Percentiles rank a stretch among this genome's conserved stretches.
Conservation (phyloP, 208 protist genomes). For the Acanthamoeba sp. region DNA sequence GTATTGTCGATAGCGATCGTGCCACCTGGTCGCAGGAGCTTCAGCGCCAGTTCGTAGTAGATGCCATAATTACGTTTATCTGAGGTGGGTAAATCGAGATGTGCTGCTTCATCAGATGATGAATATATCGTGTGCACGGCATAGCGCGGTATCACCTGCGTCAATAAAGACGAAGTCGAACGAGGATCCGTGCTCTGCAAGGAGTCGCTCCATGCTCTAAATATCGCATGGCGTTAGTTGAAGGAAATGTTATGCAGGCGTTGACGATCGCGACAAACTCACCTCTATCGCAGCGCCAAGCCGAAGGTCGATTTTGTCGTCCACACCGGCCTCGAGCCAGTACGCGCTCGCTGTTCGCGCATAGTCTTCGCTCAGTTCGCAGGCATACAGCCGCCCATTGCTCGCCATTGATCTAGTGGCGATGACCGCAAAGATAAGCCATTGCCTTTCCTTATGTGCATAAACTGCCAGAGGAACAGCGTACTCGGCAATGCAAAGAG, state of each 20-base stretch:
- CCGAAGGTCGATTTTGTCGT: slow-evolving; percentile 87
- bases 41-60: slow-evolving; percentile 87
- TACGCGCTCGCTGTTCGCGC: slow-evolving; percentile 80
- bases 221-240: neutral
- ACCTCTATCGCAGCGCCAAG: slow-evolving; percentile 82
- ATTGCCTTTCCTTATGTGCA: too few species aligned
- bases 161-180: slow-evolving; percentile 91
- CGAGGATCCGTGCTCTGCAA: neutral
- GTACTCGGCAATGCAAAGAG: slow-evolving; percentile 82
- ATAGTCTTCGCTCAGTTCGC: slow-evolving; percentile 73
- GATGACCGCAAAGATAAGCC: neutral
- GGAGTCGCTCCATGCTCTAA: neutral
- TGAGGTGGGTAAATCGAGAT: too few species aligned
- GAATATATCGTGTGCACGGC: too few species aligned
- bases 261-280: too few species aligned
- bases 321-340: slow-evolving; percentile 85
- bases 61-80: slow-evolving; percentile 88
- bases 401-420: neutral
- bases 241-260: too few species aligned
- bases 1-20: slow-evolving; percentile 89
- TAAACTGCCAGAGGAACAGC: slow-evolving; percentile 54
- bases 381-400: neutral
- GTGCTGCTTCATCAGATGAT: too few species aligned
- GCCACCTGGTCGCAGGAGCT: slow-evolving; percentile 85
- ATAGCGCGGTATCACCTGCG: too few species aligned